These are phyloP conservation scores for Radiomyces spectabilis DNA, from an alignment of 192 early-diverging fungal species.

Conservation along the genomic window DNA sequence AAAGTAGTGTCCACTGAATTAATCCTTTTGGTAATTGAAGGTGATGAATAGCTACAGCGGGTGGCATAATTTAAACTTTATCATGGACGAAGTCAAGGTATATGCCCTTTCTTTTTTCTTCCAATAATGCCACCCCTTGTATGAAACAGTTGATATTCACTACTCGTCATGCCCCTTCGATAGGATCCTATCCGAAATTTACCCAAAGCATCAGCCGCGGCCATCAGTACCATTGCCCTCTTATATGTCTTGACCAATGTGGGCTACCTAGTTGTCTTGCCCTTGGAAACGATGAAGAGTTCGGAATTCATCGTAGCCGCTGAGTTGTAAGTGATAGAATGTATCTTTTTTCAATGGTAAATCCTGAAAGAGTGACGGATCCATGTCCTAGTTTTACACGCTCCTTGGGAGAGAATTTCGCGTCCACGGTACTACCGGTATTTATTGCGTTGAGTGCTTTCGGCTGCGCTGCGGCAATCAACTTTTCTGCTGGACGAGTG, in stretches of 20 bases:
- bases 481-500: constrained; percentile 4
- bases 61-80: constrained; percentile 18
- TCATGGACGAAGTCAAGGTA: constrained; percentile 25
- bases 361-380: not conserved
- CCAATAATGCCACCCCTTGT: not conserved
- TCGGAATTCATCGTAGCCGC: constrained; percentile 23
- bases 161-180: not conserved
- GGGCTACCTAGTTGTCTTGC: constrained; percentile 18
- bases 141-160: not conserved
- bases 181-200: constrained; percentile 16
- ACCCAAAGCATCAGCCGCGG: constrained; percentile 7
- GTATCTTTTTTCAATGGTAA: not conserved
- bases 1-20: not conserved
- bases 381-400: constrained; percentile 10
- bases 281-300: constrained; percentile 12
- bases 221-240: constrained; percentile 6
- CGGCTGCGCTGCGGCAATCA: constrained; percentile 17
- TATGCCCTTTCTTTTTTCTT: not conserved
- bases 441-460: constrained; percentile 19
- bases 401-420: constrained; percentile 15
- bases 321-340: constrained; percentile 10
- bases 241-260: constrained; percentile 18
- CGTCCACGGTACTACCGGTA: constrained; percentile 13
- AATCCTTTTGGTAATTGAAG: not conserved
- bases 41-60: constrained; percentile 17